Evolutionary conservation across 257 asterid genomes (phyloP).

Genomic region (Parsonsia alboflavescens): DNA sequence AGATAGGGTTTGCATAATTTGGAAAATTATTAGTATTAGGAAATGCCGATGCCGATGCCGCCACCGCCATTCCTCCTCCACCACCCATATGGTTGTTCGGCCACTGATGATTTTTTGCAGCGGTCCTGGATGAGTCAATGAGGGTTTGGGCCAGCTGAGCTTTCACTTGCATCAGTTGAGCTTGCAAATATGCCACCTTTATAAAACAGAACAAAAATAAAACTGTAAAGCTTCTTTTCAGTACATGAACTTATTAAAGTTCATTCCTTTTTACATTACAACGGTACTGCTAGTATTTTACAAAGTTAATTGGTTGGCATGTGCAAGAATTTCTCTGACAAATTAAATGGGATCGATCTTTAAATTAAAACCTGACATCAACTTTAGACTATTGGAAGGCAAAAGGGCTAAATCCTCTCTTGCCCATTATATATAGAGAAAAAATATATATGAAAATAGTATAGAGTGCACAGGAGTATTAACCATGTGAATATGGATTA

Average conservation of each 20-base stretch:
- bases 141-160: slow-evolving; percentile 57
- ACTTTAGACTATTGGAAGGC: background rate
- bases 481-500: too few species aligned
- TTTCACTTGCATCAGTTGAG: slow-evolving; percentile 70
- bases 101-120: slow-evolving; percentile 30
- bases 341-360: background rate
- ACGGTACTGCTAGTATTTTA: background rate
- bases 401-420: too few species aligned
- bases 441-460: too few species aligned
- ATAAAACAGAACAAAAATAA: background rate
- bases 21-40: slow-evolving; percentile 13
- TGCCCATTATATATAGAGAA: too few species aligned
- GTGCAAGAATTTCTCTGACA: background rate
- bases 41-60: slow-evolving; percentile 25
- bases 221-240: background rate
- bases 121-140: slow-evolving; percentile 38
- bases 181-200: slow-evolving; percentile 75
- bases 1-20: slow-evolving; percentile 32
- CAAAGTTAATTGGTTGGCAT: background rate
- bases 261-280: background rate
- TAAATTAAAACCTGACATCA: background rate
- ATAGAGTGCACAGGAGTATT: too few species aligned
- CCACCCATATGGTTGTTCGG: slow-evolving; percentile 7
- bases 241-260: background rate
- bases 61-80: background rate